Conservation (phyloP, 495 filamentous ascomycete species). For the Pyronema domesticum region DNA sequence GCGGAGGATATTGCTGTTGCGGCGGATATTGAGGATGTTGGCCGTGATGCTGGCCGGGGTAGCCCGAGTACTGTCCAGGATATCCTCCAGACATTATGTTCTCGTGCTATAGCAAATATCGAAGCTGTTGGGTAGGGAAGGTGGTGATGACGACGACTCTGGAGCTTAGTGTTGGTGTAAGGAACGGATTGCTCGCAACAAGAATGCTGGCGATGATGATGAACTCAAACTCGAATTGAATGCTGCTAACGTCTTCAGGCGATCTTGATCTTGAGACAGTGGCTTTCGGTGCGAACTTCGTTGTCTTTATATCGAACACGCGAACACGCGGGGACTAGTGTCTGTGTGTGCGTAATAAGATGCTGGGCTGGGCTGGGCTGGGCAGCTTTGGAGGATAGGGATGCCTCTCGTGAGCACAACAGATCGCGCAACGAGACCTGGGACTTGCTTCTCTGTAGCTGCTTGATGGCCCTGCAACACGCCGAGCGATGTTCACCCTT, state of each 20-base stretch:
- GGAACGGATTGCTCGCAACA: background rate
- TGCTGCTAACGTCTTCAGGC: too few species aligned
- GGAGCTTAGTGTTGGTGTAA: background rate
- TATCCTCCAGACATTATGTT: slow-evolving; percentile 7
- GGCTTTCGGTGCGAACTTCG: slow-evolving; percentile 10
- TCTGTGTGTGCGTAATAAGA: background rate
- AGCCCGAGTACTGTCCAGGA: slow-evolving; percentile 2
- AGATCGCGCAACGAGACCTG: background rate
- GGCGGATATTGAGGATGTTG: background rate
- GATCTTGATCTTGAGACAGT: background rate
- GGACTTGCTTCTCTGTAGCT: background rate
- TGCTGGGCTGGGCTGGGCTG: background rate
- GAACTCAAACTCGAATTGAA: too few species aligned
- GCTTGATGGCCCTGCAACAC: background rate
- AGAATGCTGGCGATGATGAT: background rate
- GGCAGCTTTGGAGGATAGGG: background rate
- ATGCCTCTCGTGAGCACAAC: background rate
- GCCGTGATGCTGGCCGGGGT: background rate
- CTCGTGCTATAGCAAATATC: too few species aligned
- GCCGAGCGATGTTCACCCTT: too few species aligned
- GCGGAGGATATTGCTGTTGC: slow-evolving; percentile 1
- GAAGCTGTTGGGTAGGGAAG: background rate
- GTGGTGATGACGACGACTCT: background rate
- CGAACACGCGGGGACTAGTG: background rate
- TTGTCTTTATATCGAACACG: slow-evolving; percentile 18